Evolutionary conservation across 768 basidiomycete genomes (phyloP).

Genomic region (Naganishia friedmannii): DNA sequence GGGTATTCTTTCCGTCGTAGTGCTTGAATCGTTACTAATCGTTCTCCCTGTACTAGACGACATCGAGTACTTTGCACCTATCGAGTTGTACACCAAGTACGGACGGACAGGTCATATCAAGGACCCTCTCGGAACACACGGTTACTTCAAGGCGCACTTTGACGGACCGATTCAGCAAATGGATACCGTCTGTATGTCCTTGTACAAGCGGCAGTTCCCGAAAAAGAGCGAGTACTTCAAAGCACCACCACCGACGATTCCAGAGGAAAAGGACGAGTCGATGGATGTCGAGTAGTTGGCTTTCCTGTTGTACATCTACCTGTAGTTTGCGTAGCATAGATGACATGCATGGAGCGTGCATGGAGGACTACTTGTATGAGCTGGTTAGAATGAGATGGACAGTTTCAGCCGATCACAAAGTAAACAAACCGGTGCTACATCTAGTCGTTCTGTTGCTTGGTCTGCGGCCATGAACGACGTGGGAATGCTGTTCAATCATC

Average conservation of each 20-base stretch:
- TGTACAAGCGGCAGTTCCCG: slow-evolving; percentile 93
- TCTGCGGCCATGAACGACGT: too few species aligned
- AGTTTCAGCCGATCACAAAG: too few species aligned
- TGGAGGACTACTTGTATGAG: too few species aligned
- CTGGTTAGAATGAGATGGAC: too few species aligned
- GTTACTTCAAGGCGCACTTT: slow-evolving; percentile 94
- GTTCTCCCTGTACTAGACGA: slow-evolving; percentile 62
- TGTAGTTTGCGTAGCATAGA: slow-evolving; percentile 7
- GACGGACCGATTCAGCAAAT: slow-evolving; percentile 90
- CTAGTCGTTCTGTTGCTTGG: too few species aligned
- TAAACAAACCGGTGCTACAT: too few species aligned
- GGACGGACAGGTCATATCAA: slow-evolving; percentile 77
- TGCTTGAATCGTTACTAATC: slow-evolving; percentile 26
- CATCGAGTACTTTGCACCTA: slow-evolving; percentile 84
- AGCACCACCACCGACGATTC: slow-evolving; percentile 34
- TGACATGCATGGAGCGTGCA: background rate
- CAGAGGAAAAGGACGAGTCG: slow-evolving; percentile 31
- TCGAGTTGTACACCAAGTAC: slow-evolving; percentile 87
- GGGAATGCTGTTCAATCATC: too few species aligned
- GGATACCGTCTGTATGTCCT: slow-evolving; percentile 92
- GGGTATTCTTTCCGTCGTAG: slow-evolving; percentile 33
- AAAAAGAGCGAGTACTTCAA: slow-evolving; percentile 64
- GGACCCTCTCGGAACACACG: slow-evolving; percentile 92
- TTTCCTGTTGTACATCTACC: background rate
- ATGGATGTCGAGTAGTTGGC: slow-evolving; percentile 40